Base-by-base conservation (phyloP, 1,284 basidiomycete genomes). In the Rhizopogon hawkerae region DNA sequence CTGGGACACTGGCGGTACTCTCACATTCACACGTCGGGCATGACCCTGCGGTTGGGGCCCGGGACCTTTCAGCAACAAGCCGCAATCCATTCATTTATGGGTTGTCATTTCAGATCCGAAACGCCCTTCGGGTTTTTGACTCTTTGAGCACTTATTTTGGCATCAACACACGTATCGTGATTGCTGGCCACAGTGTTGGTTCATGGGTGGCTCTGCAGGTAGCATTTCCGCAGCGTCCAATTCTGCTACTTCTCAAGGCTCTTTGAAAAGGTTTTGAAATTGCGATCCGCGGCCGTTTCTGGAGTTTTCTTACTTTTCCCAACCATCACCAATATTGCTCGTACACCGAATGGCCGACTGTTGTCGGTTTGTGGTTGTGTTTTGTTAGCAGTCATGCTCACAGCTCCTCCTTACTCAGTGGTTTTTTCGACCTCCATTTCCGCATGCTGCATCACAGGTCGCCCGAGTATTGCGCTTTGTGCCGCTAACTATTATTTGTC, bases 181-280 rank as follows among this genome's bases (percentile, higher is more conserved):
- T 84, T 0, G 63, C 72, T 23, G 81, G 76, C 6, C 81, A 84
- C 53, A 83, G 81, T 54, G 72, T 83, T 21, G 81, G 81, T 1
- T 60, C 75, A 3, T 85, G 80, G 79, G 68, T 84, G 47, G 59
- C 72, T 10, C 57, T 76, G n/a, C 77, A 83, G 67, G 80, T 76
- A 38, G 35, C 61, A 51, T 35, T 33, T 46, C 39, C 21, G 33
- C 16, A 38, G 39, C 42, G 10, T 16, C 29, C 11, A 5, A 21
- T 38, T 34, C 6, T 50, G 13, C 46, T 31, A 29, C 33, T 35
- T 38, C 45, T 33, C 45, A 18, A 46, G 41, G 44, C 47, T 42
- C 41, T 39, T 35, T 43, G 8, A 31, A 33, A 50, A 80, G 79
- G 65, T 76, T 24, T 57, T 81, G 41, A 79, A 77, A 64, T 63